Evolutionary conservation across 73 alveolate species (phyloP), one percentile per base, ranked within the genome.

Genomic region (Strombidium stylifer): DNA sequence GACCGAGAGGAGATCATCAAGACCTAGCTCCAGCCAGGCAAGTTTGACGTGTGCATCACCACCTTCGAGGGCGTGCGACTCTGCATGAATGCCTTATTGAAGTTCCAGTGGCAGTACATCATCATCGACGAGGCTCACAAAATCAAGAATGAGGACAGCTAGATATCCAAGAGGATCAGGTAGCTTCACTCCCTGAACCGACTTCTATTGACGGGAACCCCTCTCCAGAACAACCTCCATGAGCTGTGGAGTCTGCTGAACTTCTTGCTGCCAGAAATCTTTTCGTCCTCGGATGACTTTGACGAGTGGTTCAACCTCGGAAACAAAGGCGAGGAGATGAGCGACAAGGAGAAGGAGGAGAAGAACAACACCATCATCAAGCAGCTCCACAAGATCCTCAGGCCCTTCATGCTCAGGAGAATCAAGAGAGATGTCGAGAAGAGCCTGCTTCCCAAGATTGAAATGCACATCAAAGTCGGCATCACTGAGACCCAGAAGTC

Each of bases 101-200:
- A 92, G 81, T 88, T 91, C 61, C 78, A 90, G 62, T 96, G 97
- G 98, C 90, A 86, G 69, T 94, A 91, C 76, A 58, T 96, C 32
- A 90, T 89, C 18, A 84, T 89, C 8, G 98, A 88, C 60, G 99
- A 97, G 75, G 99, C 99, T 26, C 99, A 97, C 70, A 96, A 96
- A 56, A 93, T 96, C 31, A 97, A 97, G 82, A 97, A 93, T 69
- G 98, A 92, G 60, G 92, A 85, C 42, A 80, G 96, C 18, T 60
- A 71, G 51, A 84, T 92, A 21, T 70, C 95, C 32, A 56, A 69
- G 78, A 76, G 66, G 69, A 78, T 87, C 8, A 87, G 97, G 65
- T 51, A 70, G 61, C 84, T 96, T 23, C 74, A 89, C 50, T 84
- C 97, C 53, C 87, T 91, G 66, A 81, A 89, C 75, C 85, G 98